Evolutionary conservation across 345 rosid species (phyloP), one percentile per base, ranked within the genome.

Genomic region (Salix suchowensis): DNA sequence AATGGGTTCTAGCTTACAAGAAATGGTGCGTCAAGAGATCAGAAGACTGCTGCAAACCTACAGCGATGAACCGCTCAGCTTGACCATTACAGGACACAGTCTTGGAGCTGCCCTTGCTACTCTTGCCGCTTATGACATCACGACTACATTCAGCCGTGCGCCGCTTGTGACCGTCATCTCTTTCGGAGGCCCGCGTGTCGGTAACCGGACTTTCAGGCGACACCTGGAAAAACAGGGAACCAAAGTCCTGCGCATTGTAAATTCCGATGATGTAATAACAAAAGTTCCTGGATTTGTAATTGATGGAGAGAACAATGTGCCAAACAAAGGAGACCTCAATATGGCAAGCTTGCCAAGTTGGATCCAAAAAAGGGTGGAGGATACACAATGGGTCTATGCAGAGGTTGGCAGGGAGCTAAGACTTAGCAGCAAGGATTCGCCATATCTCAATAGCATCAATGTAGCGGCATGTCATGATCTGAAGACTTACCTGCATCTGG

Each of bases 131-230:
- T 67, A 77, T n/a, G 81, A 96, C 75, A 82, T 96, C 52, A 92
- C 86, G 64, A 85, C 91, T 52, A 82, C 84, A 30, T 88, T 91
- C 72, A 80, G 75, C 42, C 58, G 69, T 2, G 81, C 89, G 12
- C 93, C 98, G 0, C 77, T 88, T 74, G 94, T 91, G 21, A 90
- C 99, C 2, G 99, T 95, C 7, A 82, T 95, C 67, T 95, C 99
- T 6, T 95, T 95, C 54, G 99, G 97, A 3, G 96, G 97, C 50
- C 99, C 99, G 11, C 93, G 97, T 13, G 96, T 95, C 4, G 99
- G 99, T 2, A 89, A 95, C 86, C 75, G 82, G 74, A 82, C 88
- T 72, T 93, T 95, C 79, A 74, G 96, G 11, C 82, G 73, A 23
- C 77, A 78, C 3, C 84, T 95, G 39, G 99, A 95, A 77, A 82